Base-by-base conservation (phyloP, 176 grass and related monocot genomes). In the Typha latifolia region DNA sequence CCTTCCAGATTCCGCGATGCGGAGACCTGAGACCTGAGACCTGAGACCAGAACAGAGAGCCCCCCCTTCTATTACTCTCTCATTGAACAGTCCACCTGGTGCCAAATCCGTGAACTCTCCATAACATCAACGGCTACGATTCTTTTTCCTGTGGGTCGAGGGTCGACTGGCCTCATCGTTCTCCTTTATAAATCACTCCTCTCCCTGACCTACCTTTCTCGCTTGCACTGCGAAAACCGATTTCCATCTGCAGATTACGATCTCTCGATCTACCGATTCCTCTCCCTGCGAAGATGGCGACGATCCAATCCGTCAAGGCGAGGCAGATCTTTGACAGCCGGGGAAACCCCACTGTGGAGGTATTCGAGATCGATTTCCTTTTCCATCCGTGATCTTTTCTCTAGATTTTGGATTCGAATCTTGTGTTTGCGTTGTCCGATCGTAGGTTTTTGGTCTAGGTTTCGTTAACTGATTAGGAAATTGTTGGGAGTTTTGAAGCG, bases 291-390 rank as follows among this genome's bases (percentile, higher is more conserved):
- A 14, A 55, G 27, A 59, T 59, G 76, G 71, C 37, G 66, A 76
- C 82, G 49, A 84, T 84, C 66, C 74, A 79, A 47, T 47, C 43
- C 82, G 67, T 84, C 12, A 80, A 84, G 77, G 82, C 82, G 20
- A 67, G 82, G 0, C 82, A 84, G 61, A 84, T 84, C 77, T 84
- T 80, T 61, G 82, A 84, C 64, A 79, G 76, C 71, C 82, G 82
- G 51, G 82, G 82, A 3, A 84, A 84, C 57, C 82, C 82, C 14
- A 84, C 77, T 12, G 77, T 84, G 16, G 82, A 84, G 82, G 82
- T 84, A 48, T 57, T 24, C 21, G 43, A 62, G 14, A 11, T 34
- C 23, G 1, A 9, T 12, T 32, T 23, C 19, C 3, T 5, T 23
- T 64, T 34, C 70, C 19, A 49, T 72, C 47, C 43, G 56, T 59